Evolutionary conservation across 352 stramenopile species (phyloP), one percentile per base, ranked within the genome.

Genomic region (Phytophthora multivora): DNA sequence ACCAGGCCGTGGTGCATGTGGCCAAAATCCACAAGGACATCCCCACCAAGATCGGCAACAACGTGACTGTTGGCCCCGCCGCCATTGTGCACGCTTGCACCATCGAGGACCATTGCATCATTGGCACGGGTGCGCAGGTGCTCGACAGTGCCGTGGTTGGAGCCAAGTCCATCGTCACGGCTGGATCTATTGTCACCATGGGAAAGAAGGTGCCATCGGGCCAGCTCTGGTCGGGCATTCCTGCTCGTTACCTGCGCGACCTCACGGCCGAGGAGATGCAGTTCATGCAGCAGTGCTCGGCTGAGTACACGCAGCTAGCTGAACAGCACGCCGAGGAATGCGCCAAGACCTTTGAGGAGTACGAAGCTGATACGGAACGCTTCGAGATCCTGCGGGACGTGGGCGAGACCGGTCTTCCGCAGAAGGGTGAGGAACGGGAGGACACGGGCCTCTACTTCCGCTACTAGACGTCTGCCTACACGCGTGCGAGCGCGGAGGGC

Each of bases 1-100:
- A 98, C 72, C 83, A 95, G 68, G 92, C 88, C 4, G 86, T 98
- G n/a, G 77, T 98, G 47, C 91, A 98, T 66, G 92, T 97, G 66
- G 87, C 94, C 59, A 98, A 98, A 75, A 95, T 97, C 66, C 83
- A 90, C 65, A 81, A 91, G 54, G 86, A 98, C 66, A 88, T 95
- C 55, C 89, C 90, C 33, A 97, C 90, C 33, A 88, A 86, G 51
- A 97, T 98, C 61, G 93, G 93, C 38, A 95, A 69, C 79, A 89
- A 97, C 71, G 93, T 98, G 56, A 95, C 83, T 16, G 85, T 98
- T 49, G 93, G 91, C 50, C 80, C 84, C 16, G 75, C 71, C 16
- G 88, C 93, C 26, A 95, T 96, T 55, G 79, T 98, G 53, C 91
- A 97, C 75, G 91, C 90, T 10, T 97, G 89, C 68, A 96, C 87